These are phyloP conservation scores for Fomitopsis betulina DNA, from an alignment of 1,284 basidiomycete species.

Conservation along the genomic window DNA sequence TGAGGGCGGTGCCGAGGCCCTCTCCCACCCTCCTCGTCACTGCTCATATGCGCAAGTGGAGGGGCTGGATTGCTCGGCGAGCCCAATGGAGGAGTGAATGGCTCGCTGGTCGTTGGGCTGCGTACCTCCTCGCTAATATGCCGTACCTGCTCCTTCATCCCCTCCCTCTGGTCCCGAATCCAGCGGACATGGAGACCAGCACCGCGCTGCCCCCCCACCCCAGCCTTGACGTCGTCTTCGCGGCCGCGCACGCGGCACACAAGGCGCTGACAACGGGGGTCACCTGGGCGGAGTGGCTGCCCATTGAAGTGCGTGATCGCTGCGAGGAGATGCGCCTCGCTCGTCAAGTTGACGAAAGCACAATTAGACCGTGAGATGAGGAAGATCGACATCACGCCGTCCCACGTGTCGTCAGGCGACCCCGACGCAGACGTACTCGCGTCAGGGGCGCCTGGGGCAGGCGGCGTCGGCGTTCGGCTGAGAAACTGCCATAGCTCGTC, in stretches of 20 bases:
- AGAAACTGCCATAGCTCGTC: slow-evolving; percentile 92
- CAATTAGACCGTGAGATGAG: slow-evolving; percentile 91
- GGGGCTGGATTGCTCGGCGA: slow-evolving; percentile 19
- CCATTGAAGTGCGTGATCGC: slow-evolving; percentile 79
- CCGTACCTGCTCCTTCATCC: slow-evolving; percentile 16
- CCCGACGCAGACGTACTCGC: slow-evolving; percentile 4
- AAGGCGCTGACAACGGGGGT: slow-evolving; percentile 71
- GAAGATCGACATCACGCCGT: slow-evolving; percentile 84
- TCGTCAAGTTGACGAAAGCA: slow-evolving; percentile 88
- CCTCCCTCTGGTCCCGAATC: slow-evolving; percentile 59
- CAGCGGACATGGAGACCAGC: slow-evolving; percentile 81
- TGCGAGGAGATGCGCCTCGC: slow-evolving; percentile 54
- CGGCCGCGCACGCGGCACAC: slow-evolving; percentile 83
- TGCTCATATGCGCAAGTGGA: slow-evolving; percentile 26
- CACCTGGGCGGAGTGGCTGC: slow-evolving; percentile 55
- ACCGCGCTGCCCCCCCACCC: slow-evolving; percentile 89
- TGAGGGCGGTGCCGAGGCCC: slow-evolving; percentile 12
- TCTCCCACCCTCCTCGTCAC: slow-evolving; percentile 34
- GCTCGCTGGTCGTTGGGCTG: slow-evolving; percentile 25
- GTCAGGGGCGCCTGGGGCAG: slow-evolving; percentile 8
- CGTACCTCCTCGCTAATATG: slow-evolving; percentile 8
- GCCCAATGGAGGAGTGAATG: slow-evolving; percentile 19
- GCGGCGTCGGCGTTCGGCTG: slow-evolving; percentile 33
- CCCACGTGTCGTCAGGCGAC: slow-evolving; percentile 20
- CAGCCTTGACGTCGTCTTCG: slow-evolving; percentile 86